Conservation (phyloP, 805 yeast genomes). For the Sporopachydermia lactativora region DNA sequence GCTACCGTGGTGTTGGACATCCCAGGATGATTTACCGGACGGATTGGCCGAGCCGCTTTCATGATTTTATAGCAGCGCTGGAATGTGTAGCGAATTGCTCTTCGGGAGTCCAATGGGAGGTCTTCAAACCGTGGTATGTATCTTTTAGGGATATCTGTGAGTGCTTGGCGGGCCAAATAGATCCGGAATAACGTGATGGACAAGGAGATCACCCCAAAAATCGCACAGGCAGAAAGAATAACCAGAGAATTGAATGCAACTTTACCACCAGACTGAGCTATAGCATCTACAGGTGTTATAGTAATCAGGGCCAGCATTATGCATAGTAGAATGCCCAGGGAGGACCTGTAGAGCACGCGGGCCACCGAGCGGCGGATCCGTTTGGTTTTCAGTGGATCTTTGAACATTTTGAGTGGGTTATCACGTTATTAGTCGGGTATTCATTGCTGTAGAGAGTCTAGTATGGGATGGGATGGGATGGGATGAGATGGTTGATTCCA, state of each 20-base stretch:
- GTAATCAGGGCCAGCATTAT: slow-evolving; percentile 40
- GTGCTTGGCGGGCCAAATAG: slow-evolving; percentile 36
- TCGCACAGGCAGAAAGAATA: slow-evolving; percentile 56
- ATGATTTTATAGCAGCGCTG: slow-evolving; percentile 28
- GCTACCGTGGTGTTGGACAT: slow-evolving; percentile 29
- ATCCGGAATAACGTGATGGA: slow-evolving; percentile 46
- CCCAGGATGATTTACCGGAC: slow-evolving; percentile 35
- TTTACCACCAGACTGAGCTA: slow-evolving; percentile 43
- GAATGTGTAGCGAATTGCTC: slow-evolving; percentile 26
- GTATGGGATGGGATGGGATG: too few relatives aligned
- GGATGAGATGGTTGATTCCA: too few relatives aligned
- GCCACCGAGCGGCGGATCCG: too few relatives aligned
- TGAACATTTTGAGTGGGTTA: too few relatives aligned
- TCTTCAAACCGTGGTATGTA: slow-evolving; percentile 59
- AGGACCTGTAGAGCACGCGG: slow-evolving; percentile 14
- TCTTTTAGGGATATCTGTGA: slow-evolving; percentile 66
- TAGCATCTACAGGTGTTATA: slow-evolving; percentile 70
- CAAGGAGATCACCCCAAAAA: slow-evolving; percentile 36
- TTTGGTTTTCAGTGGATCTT: too few relatives aligned
- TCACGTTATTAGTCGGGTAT: too few relatives aligned
- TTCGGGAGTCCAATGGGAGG: slow-evolving; percentile 33
- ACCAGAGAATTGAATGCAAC: slow-evolving; percentile 73
- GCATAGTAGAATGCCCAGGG: slow-evolving; percentile 16
- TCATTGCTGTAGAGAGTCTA: too few relatives aligned
- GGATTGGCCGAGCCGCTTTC: slow-evolving; percentile 27